Evolutionary conservation across 495 filamentous ascomycete genomes (phyloP).

Genomic region (Antarctomyces pellizariae): DNA sequence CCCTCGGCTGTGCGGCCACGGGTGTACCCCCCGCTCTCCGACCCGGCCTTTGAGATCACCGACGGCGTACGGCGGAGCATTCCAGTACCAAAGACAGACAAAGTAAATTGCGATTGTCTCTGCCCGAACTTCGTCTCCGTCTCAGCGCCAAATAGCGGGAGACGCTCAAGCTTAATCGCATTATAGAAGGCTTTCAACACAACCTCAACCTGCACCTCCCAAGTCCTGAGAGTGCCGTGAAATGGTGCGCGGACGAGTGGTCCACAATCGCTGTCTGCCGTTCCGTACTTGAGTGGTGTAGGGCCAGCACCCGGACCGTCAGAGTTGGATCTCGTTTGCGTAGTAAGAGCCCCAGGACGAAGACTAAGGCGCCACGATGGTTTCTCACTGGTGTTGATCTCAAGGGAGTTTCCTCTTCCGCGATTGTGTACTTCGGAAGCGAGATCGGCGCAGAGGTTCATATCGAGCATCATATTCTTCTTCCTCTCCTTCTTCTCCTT

Average conservation of each 20-base stretch:
- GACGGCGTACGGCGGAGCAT: conserved; percentile 72
- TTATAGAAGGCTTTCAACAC: conserved; percentile 83
- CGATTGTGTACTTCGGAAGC: too few relatives aligned
- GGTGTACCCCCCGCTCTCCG: conserved; percentile 47
- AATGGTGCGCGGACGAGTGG: conserved; percentile 66
- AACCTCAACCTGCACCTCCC: conserved; percentile 74
- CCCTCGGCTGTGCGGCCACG: conserved; percentile 48
- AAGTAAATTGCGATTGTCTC: conserved; percentile 15
- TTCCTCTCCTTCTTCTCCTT: conserved; percentile 13
- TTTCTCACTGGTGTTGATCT: conserved; percentile 19
- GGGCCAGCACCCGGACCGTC: conserved; percentile 6
- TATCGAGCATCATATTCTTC: conserved; percentile 10
- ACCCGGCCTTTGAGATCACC: conserved; percentile 70
- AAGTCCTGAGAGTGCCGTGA: conserved; percentile 49
- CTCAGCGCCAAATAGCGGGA: conserved; percentile 52
- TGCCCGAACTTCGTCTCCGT: conserved; percentile 12
- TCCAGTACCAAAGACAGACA: conserved; percentile 29
- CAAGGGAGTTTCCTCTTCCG: too few relatives aligned
- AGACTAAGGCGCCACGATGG: conserved; percentile 12
- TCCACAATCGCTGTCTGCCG: conserved; percentile 21
- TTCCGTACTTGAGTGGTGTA: conserved; percentile 11
- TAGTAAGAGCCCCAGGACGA: conserved; percentile 17
- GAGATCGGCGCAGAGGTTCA: conserved; percentile 8
- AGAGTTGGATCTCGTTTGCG: conserved; percentile 21
- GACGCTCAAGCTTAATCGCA: conserved; percentile 61